Evolutionary conservation across 176 grass and related monocot species (phyloP).

Genomic region (Saccharum spontaneum): DNA sequence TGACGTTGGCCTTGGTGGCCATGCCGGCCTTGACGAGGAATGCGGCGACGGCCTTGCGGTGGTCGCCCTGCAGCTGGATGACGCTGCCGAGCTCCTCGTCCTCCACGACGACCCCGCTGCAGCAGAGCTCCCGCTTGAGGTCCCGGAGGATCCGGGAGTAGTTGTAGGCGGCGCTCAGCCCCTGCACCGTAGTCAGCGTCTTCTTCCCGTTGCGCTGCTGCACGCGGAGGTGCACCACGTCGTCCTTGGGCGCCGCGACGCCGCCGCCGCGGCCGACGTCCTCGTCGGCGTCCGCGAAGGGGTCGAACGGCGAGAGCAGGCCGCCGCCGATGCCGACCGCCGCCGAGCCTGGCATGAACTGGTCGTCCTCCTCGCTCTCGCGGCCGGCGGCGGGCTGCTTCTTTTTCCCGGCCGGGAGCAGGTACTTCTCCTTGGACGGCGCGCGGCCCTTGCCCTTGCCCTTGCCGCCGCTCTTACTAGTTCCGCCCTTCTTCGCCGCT

Average conservation of each 20-base stretch:
- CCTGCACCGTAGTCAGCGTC: conserved; percentile 63
- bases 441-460: neutral
- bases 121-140: conserved; percentile 63
- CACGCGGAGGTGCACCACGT: conserved; percentile 58
- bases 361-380: neutral
- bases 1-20: conserved; percentile 53
- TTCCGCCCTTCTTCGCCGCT: neutral
- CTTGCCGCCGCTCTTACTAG: neutral
- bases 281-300: conserved; percentile 54
- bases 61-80: conserved; percentile 65
- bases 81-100: conserved; percentile 57
- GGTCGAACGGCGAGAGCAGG: conserved; percentile 47
- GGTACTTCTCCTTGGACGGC: conserved; percentile 22
- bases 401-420: neutral
- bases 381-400: neutral
- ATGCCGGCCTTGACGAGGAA: conserved; percentile 63
- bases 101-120: conserved; percentile 54
- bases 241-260: conserved; percentile 30
- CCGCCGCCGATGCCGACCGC: neutral
- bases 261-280: neutral
- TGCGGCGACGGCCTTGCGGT: conserved; percentile 43
- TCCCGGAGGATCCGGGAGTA: conserved; percentile 55
- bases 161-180: conserved; percentile 43
- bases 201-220: conserved; percentile 61
- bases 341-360: conserved; percentile 45